Conservation (phyloP, 208 protist genomes). For the Leishmania gerbilli region DNA sequence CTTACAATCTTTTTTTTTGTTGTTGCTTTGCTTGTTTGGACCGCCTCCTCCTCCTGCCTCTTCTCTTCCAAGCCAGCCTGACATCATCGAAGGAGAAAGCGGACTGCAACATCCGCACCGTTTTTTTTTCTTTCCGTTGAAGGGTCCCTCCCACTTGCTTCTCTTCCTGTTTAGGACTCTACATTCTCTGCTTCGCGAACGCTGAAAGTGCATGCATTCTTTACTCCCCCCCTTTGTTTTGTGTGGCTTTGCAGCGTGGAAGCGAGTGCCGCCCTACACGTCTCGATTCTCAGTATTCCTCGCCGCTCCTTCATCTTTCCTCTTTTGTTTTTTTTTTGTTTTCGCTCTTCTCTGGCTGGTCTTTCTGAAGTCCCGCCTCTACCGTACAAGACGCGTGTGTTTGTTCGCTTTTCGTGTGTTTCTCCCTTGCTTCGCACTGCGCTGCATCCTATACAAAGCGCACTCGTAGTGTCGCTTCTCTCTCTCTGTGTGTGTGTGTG, state of each 20-base stretch:
- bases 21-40: not conserved
- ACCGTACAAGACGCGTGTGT: not conserved
- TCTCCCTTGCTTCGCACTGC: not conserved
- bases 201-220: not conserved
- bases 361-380: not conserved
- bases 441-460: not conserved
- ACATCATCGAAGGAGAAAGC: not conserved
- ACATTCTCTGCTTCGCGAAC: not conserved
- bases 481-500: not conserved
- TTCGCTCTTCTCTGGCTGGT: not conserved
- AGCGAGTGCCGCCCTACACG: not conserved
- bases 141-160: not conserved
- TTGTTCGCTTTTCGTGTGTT: not conserved
- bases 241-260: not conserved
- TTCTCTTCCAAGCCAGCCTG: not conserved
- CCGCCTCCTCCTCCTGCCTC: not conserved
- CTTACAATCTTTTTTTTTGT: conserved; percentile 9
- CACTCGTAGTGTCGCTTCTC: not conserved
- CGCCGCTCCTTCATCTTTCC: not conserved
- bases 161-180: not conserved
- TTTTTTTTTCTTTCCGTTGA: too few species aligned
- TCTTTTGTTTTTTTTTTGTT: not conserved
- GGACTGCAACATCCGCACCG: not conserved
- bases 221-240: not conserved
- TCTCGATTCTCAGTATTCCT: not conserved